Base-by-base conservation (phyloP, 257 asterid species). In the Misopates orontium region DNA sequence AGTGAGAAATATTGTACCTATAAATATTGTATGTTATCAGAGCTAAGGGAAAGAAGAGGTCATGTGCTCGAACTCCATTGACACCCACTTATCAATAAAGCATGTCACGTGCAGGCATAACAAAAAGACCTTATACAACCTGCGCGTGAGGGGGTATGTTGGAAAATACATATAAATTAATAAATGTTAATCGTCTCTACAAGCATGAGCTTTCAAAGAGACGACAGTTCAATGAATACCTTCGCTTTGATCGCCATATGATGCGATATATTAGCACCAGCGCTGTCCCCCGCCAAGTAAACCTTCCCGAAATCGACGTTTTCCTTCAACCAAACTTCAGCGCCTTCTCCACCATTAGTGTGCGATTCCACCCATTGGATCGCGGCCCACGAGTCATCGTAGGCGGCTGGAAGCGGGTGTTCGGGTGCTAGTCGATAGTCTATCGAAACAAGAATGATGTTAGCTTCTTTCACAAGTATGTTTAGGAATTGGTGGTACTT, bases 181-280 rank as follows among this genome's bases (percentile, higher is more conserved):
- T n/a, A n/a, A n/a, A n/a, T n/a, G n/a, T n/a, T n/a, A n/a, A n/a
- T n/a, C n/a, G n/a, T n/a, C n/a, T n/a, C n/a, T n/a, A n/a, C n/a
- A n/a, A n/a, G n/a, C n/a, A n/a, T n/a, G n/a, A n/a, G n/a, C n/a
- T n/a, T n/a, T n/a, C n/a, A n/a, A n/a, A n/a, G n/a, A n/a, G n/a
- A n/a, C n/a, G n/a, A n/a, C n/a, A n/a, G n/a, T n/a, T n/a, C n/a
- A n/a, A n/a, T n/a, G n/a, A n/a, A n/a, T n/a, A n/a, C n/a, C n/a
- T 20, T 58, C 21, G 54, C 80, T 56, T 64, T 71, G 39, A 81
- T 82, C 0, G 90, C 74, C 69, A 84, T 20, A 31, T 88, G 90
- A 74, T 88, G 96, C 0, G 94, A 72, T 3, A 91, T 83, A 39
- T 88, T 91, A 4, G 94, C 97, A 6, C 97, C 97, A 6, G 96